A percentile compares a stretch with the other conserved stretches of the same genome.
Conservation (phyloP, 2,329 filamentous ascomycete genomes). For the Acrocalymma vagum region DNA sequence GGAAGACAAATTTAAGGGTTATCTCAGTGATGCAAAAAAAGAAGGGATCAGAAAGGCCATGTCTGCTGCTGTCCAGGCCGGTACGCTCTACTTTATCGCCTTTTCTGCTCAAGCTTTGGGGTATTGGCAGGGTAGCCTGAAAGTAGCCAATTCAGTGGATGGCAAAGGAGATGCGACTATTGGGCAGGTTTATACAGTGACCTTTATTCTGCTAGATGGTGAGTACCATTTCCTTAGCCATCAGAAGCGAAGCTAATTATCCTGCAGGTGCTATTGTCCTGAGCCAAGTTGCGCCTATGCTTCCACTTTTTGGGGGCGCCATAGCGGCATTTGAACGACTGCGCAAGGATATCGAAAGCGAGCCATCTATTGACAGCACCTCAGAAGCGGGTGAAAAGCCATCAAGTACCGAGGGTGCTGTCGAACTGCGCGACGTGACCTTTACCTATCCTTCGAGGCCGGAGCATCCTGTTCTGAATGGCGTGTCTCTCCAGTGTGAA, state of each 20-base stretch:
- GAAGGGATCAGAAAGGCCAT: conserved; percentile 67
- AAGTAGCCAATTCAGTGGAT: conserved; percentile 57
- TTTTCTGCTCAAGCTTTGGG: conserved; percentile 73
- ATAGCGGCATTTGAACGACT: conserved; percentile 66
- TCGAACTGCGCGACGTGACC: conserved; percentile 49
- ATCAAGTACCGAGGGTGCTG: conserved; percentile 54
- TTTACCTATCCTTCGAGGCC: conserved; percentile 54
- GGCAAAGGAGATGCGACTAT: conserved; percentile 42
- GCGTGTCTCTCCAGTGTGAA: conserved; percentile 46
- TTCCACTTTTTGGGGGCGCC: conserved; percentile 60
- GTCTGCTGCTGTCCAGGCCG: conserved; percentile 65
- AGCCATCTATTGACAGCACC: conserved; percentile 49
- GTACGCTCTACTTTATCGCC: conserved; percentile 72
- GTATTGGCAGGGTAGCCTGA: conserved; percentile 72
- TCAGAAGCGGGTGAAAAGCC: conserved; percentile 36
- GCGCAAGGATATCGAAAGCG: conserved; percentile 64
- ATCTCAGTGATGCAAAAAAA: conserved; percentile 59
- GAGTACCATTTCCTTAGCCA: conserved; percentile 10
- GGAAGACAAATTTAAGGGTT: conserved; percentile 66
- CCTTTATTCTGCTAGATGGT: conserved; percentile 64
- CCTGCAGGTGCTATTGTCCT: conserved; percentile 54
- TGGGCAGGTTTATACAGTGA: conserved; percentile 63
- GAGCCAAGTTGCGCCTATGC: conserved; percentile 55
- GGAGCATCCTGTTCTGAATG: conserved; percentile 48
- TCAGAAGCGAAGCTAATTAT: neutral